Evolutionary conservation across 768 basidiomycete genomes (phyloP).

Genomic region (Rhizopogon rudus): DNA sequence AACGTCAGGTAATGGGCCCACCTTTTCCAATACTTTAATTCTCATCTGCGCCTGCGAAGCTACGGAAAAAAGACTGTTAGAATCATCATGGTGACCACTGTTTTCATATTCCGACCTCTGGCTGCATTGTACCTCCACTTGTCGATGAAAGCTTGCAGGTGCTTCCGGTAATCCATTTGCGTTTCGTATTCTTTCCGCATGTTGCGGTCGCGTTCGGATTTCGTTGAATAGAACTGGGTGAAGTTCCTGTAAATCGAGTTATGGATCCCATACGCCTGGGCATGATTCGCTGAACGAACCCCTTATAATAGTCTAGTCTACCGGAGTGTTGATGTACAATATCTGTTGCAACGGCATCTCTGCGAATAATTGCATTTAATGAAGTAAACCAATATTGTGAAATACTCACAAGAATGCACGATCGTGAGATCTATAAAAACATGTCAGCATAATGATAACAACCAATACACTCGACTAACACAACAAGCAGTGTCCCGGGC

Average conservation of each 20-base stretch:
- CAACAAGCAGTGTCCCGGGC: slow-evolving; percentile 87
- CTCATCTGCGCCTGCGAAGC: slow-evolving; percentile 86
- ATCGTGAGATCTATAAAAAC: slow-evolving; percentile 77
- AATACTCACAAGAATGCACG: slow-evolving; percentile 80
- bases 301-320: slow-evolving; percentile 96
- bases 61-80: slow-evolving; percentile 20
- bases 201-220: slow-evolving; percentile 90
- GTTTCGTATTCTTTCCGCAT: slow-evolving; percentile 93
- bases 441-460: slow-evolving; percentile 5
- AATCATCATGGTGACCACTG: not conserved
- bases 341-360: slow-evolving; percentile 95
- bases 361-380: slow-evolving; percentile 19
- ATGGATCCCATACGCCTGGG: not conserved
- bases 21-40: slow-evolving; percentile 76
- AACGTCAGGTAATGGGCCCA: slow-evolving; percentile 12
- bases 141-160: slow-evolving; percentile 97
- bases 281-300: slow-evolving; percentile 37
- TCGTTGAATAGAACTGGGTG: slow-evolving; percentile 97
- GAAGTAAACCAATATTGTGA: not conserved
- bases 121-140: slow-evolving; percentile 98
- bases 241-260: slow-evolving; percentile 65
- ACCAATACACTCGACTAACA: slow-evolving; percentile 45
- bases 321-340: slow-evolving; percentile 95
- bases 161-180: slow-evolving; percentile 92
- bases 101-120: slow-evolving; percentile 46